These are phyloP conservation scores for Uromyces viciae-fabae DNA, from an alignment of 1,284 basidiomycete species.

Conservation along the genomic window DNA sequence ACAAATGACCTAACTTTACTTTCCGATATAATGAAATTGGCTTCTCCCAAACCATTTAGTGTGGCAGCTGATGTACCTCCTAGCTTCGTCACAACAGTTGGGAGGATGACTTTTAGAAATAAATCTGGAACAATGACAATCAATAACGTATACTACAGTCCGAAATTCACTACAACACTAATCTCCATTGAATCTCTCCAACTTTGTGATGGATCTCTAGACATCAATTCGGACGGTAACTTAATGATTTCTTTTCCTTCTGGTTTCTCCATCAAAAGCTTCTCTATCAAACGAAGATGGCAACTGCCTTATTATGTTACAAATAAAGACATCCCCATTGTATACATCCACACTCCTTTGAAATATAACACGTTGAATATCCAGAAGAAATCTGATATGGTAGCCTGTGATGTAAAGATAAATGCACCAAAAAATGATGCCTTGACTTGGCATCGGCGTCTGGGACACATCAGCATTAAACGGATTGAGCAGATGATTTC, in stretches of 20 bases:
- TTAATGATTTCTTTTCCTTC: background rate
- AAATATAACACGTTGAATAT: no score
- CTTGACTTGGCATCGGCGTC: background rate
- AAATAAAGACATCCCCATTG: background rate
- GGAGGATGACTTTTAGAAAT: constrained; percentile 11
- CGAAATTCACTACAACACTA: background rate
- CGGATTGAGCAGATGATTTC: background rate
- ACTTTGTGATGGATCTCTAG: background rate
- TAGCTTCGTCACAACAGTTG: constrained; percentile 1
- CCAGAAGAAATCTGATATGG: no score
- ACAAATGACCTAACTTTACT: background rate
- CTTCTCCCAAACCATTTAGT: background rate
- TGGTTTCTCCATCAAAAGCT: background rate
- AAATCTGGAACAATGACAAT: background rate
- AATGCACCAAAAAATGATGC: background rate
- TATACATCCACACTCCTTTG: background rate
- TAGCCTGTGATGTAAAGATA: background rate
- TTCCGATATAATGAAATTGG: background rate
- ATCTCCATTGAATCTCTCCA: background rate
- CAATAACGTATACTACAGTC: constrained; percentile 21
- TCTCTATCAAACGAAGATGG: background rate
- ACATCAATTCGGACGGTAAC: background rate
- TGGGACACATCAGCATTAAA: background rate
- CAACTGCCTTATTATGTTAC: background rate
- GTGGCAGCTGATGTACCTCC: background rate